phyloP scores from a whole-genome alignment of 306 rosid genomes.

The Dalbergia cochinchinensis region DNA sequence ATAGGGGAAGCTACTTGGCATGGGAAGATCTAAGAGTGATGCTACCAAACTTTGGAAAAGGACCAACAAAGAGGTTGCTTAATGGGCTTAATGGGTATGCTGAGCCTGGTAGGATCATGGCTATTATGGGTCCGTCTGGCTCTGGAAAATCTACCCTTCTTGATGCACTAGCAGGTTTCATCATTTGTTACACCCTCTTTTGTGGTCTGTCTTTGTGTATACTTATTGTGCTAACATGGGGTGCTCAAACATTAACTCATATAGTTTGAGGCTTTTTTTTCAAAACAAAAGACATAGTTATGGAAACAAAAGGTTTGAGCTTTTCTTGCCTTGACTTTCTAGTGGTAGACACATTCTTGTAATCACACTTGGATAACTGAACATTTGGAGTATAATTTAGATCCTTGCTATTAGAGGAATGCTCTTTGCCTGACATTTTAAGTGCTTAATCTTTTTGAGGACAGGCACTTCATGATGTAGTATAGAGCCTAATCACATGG shows the following conservation, averaged over 20 bases:
- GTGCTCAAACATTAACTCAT: constrained; percentile 5
- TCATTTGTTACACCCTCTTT: neutral
- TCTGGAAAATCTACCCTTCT: constrained; percentile 93
- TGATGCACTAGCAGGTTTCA: constrained; percentile 74
- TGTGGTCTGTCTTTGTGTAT: neutral
- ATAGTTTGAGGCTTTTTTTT: neutral
- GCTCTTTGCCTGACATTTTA: neutral
- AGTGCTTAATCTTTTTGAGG: neutral
- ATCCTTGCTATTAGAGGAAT: constrained; percentile 1
- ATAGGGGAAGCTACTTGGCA: constrained; percentile 75
- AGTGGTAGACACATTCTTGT: neutral
- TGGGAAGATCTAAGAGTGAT: constrained; percentile 91
- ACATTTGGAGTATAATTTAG: neutral
- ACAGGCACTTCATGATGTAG: neutral
- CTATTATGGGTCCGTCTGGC: constrained; percentile 96
- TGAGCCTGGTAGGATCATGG: constrained; percentile 89
- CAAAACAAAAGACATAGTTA: neutral
- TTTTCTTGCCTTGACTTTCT: constrained; percentile 10
- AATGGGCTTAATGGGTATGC: constrained; percentile 83
- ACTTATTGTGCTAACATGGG: constrained; percentile 5
- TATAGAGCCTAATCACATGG: neutral
- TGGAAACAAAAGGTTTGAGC: neutral
- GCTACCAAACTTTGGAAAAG: constrained; percentile 73
- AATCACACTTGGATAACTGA: neutral
- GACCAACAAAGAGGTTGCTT: constrained; percentile 81